A percentile compares a stretch with the other conserved stretches of the same genome.
Evolutionary conservation across 345 rosid species (phyloP).

Genomic region (Gossypium stocksii): DNA sequence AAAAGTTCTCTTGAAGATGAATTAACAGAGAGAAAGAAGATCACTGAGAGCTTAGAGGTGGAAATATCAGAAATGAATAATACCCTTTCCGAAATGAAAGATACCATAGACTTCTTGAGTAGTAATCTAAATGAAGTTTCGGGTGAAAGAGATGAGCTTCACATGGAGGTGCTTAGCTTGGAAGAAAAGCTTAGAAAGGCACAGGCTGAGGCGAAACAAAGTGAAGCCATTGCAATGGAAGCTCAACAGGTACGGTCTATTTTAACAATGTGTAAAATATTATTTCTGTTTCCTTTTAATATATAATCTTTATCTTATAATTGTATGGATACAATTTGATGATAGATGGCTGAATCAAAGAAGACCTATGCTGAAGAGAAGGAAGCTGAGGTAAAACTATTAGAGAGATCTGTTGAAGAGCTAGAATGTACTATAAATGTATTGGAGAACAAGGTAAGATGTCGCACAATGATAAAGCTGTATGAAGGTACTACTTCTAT

Average conservation of each 20-base stretch:
- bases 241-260: constrained; percentile 58
- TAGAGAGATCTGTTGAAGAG: constrained; percentile 92
- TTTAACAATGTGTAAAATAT: neutral
- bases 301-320: constrained; percentile 2
- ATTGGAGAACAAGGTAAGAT: constrained; percentile 76
- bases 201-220: constrained; percentile 49
- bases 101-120: constrained; percentile 49
- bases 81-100: constrained; percentile 56
- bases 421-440: constrained; percentile 74
- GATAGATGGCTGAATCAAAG: constrained; percentile 73
- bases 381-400: constrained; percentile 78
- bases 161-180: constrained; percentile 48
- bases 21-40: constrained; percentile 42
- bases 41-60: constrained; percentile 62
- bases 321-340: neutral
- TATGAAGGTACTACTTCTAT: neutral
- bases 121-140: constrained; percentile 40
- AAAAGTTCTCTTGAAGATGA: constrained; percentile 52
- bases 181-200: constrained; percentile 53
- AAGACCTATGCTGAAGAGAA: constrained; percentile 64
- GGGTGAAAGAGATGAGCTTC: constrained; percentile 60
- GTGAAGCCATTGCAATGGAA: constrained; percentile 60
- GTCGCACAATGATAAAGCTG: constrained; percentile 12
- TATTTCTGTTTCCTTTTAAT: constrained; percentile 3
- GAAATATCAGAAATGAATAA: constrained; percentile 55